Evolutionary conservation across 495 filamentous ascomycete species (phyloP), one percentile per base, ranked within the genome.

Genomic region (Gamarada debralockiae): DNA sequence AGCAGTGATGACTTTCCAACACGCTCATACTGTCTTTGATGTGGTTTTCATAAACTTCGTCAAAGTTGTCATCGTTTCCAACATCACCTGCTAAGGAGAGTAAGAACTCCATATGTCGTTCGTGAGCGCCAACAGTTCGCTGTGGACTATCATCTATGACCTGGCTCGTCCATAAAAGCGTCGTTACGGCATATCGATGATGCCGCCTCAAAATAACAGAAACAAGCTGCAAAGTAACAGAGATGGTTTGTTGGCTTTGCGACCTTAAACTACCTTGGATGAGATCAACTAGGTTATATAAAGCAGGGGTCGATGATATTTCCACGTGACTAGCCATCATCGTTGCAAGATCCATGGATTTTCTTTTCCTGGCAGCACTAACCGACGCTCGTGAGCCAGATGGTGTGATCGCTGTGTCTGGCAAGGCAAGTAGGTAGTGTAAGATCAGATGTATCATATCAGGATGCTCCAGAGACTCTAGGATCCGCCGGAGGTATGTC

Each of bases 201-300:
- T 97, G 90, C 62, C 87, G 82, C 62, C 86, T 84, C 50, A 97
- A 75, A 52, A 97, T 85, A 24, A 89, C 84, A 24, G 88, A 87
- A 18, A 92, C 73, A 3, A 99, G 78, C 45, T 89, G 88, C 15
- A 99, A 72, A 3, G 92, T 95, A 20, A 92, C 88, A 47, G 87
- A 81, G 14, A 95, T 83, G 3, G 93, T 97, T 60, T 96, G 92
- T 31, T 86, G 79, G 60, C 90, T 96, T 23, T 75, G 74, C 3
- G 95, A 97, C 55, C 80, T 74, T n/a, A 96, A 74, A 61, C 91
- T 92, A 13, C 87, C 82, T 2, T 92, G 74, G 25, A 93, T 82
- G n/a, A 99, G 76, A 69, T 97, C 93, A 39, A 90, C 86, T 31
- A 98, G 73, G 61, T 92, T 97, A 72, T 97, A 97, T 1, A 98